These are phyloP conservation scores for Stachybotrys echinatus DNA, from an alignment of 2,329 filamentous ascomycete species.

Conservation along the genomic window DNA sequence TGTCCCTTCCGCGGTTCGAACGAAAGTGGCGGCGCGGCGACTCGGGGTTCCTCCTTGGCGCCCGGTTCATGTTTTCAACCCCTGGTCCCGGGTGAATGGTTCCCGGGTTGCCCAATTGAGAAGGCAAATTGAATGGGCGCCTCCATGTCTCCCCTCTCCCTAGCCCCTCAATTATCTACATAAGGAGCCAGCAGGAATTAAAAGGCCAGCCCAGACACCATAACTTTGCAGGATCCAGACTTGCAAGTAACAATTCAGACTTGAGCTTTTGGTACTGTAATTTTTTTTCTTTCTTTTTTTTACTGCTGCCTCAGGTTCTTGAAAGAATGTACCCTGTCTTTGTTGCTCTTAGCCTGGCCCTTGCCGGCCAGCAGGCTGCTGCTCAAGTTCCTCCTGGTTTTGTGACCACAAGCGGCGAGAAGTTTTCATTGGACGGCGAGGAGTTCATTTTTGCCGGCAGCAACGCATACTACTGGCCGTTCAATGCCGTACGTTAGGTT, in stretches of 20 bases:
- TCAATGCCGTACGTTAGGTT: slow-evolving; percentile 8
- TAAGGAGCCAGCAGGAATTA: not conserved
- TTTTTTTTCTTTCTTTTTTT: too few species aligned
- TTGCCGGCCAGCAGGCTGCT: not conserved
- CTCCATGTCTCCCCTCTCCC: not conserved
- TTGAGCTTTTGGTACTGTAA: too few species aligned
- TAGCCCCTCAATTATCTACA: not conserved
- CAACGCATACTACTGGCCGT: slow-evolving; percentile 49
- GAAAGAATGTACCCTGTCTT: not conserved
- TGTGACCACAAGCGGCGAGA: slow-evolving; percentile 10
- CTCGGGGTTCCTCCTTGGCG: not conserved
- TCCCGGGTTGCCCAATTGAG: not conserved
- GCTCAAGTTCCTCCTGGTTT: slow-evolving; percentile 15
- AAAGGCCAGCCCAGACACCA: not conserved
- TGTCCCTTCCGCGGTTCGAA: too few species aligned
- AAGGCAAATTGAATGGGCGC: not conserved
- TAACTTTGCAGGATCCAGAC: too few species aligned
- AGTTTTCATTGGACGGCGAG: slow-evolving; percentile 36
- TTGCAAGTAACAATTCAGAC: too few species aligned
- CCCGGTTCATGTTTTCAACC: not conserved
- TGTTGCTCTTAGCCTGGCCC: not conserved
- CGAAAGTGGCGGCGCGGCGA: not conserved
- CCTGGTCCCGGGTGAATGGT: not conserved
- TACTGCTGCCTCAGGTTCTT: not conserved
- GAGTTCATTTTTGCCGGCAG: slow-evolving; percentile 46